These are phyloP conservation scores for Sinapis alba DNA, from an alignment of 441 rosid genomes.

Conservation along the genomic window DNA sequence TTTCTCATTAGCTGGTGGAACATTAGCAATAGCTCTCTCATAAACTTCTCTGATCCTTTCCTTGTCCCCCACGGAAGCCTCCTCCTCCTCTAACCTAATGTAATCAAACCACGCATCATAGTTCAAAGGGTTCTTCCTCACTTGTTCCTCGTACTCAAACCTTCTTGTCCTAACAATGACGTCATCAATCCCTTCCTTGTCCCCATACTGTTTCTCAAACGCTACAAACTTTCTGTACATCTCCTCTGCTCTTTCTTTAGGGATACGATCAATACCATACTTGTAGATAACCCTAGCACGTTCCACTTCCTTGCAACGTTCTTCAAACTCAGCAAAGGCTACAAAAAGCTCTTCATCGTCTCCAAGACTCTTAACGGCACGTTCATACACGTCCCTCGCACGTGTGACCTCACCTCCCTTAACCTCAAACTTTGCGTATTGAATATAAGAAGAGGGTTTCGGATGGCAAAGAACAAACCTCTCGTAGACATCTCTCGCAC, in stretches of 20 bases:
- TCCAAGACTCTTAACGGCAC: neutral
- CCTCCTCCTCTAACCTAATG: neutral
- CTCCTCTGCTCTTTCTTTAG: neutral
- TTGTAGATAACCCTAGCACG: neutral
- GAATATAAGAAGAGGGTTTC: neutral
- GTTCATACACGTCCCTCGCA: neutral
- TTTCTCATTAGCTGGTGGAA: neutral
- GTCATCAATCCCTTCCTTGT: neutral
- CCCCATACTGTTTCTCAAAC: neutral
- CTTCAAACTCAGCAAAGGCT: neutral
- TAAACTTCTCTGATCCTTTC: neutral
- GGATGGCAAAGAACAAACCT: neutral
- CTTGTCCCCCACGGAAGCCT: neutral
- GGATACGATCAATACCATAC: neutral
- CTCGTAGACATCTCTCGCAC: neutral
- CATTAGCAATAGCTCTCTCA: neutral
- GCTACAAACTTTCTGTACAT: neutral
- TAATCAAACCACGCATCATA: neutral
- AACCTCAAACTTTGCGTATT: neutral
- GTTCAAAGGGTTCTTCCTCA: neutral
- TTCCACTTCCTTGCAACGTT: neutral
- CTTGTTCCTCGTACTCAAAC: neutral
- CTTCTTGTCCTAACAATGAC: neutral
- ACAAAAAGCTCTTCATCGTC: neutral
- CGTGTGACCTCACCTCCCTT: neutral